Conservation (phyloP, 2,329 filamentous ascomycete genomes). For the Laburnicola sp. region DNA sequence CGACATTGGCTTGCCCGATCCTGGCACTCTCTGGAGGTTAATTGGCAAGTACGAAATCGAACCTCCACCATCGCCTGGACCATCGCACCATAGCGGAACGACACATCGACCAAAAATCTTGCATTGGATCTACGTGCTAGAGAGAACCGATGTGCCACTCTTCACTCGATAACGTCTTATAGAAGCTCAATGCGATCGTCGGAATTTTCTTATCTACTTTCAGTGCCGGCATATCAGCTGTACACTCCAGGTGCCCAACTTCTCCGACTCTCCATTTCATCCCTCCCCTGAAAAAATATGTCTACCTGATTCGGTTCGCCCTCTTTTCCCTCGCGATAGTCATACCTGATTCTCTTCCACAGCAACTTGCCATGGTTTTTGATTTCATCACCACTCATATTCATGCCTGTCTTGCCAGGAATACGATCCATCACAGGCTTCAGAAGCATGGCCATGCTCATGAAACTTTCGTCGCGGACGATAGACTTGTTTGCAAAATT, state of each 20-base stretch:
- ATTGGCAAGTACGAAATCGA: constrained; percentile 40
- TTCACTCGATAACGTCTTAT: constrained; percentile 11
- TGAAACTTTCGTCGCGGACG: constrained; percentile 38
- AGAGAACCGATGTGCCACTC: constrained; percentile 39
- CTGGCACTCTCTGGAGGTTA: constrained; percentile 43
- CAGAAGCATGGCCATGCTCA: constrained; percentile 38
- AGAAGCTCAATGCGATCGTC: too few relatives aligned
- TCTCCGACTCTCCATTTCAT: constrained; percentile 25
- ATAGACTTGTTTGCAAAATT: constrained; percentile 34
- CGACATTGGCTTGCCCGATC: constrained; percentile 42
- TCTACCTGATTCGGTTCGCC: constrained; percentile 34
- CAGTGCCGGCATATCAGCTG: constrained; percentile 16
- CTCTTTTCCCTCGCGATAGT: constrained; percentile 30
- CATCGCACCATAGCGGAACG: constrained; percentile 15
- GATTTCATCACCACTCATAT: constrained; percentile 35
- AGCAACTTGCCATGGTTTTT: constrained; percentile 28
- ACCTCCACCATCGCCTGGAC: constrained; percentile 22
- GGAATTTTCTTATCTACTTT: not conserved
- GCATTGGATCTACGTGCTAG: constrained; percentile 47
- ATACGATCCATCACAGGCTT: constrained; percentile 32
- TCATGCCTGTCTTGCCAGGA: constrained; percentile 26
- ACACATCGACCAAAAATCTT: constrained; percentile 42
- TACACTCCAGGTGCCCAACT: constrained; percentile 37
- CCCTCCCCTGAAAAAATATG: constrained; percentile 31
- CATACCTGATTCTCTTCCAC: constrained; percentile 37